Conservation (phyloP, 371 early-diverging fungal species). For the Sporodiniella umbellata region DNA sequence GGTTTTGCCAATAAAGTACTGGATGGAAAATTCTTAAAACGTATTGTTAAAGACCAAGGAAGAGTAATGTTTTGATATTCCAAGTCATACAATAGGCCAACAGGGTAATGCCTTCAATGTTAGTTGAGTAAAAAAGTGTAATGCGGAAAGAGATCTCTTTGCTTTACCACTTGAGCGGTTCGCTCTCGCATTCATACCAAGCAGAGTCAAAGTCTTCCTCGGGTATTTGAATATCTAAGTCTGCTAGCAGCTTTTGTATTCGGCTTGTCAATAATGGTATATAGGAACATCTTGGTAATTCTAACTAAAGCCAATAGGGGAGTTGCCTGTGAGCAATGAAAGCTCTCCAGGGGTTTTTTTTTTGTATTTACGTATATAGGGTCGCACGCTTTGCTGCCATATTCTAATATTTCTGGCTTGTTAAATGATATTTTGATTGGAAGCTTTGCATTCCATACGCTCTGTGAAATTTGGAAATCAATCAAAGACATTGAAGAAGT, state of each 20-base stretch:
- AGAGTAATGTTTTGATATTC: slow-evolving; percentile 29
- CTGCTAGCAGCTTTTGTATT: slow-evolving; percentile 45
- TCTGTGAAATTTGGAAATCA: slow-evolving; percentile 27
- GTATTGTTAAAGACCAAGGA: slow-evolving; percentile 67
- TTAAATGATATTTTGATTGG: slow-evolving; percentile 51
- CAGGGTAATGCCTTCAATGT: slow-evolving; percentile 68
- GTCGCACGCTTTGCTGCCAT: slow-evolving; percentile 28
- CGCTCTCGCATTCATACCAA: slow-evolving; percentile 64
- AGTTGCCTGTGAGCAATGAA: too few relatives aligned
- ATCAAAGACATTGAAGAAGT: slow-evolving; percentile 11
- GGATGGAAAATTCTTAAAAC: slow-evolving; percentile 57
- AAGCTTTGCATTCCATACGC: slow-evolving; percentile 58
- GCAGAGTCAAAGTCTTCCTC: slow-evolving; percentile 32
- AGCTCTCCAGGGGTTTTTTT: neutral
- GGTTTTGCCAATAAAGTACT: slow-evolving; percentile 54
- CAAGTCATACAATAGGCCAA: slow-evolving; percentile 69
- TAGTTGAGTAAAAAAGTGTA: neutral
- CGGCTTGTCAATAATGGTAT: slow-evolving; percentile 55
- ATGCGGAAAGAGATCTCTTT: neutral
- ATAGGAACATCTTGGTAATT: slow-evolving; percentile 63
- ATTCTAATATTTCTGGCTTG: slow-evolving; percentile 30
- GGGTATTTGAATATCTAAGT: slow-evolving; percentile 34
- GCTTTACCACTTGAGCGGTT: slow-evolving; percentile 69
- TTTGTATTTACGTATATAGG: slow-evolving; percentile 48
- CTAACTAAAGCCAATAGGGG: slow-evolving; percentile 30